Percentiles rank a stretch among this genome's conserved stretches.
Evolutionary conservation across 495 filamentous ascomycete genomes (phyloP).

Genomic region (Penicillium pancosmium): DNA sequence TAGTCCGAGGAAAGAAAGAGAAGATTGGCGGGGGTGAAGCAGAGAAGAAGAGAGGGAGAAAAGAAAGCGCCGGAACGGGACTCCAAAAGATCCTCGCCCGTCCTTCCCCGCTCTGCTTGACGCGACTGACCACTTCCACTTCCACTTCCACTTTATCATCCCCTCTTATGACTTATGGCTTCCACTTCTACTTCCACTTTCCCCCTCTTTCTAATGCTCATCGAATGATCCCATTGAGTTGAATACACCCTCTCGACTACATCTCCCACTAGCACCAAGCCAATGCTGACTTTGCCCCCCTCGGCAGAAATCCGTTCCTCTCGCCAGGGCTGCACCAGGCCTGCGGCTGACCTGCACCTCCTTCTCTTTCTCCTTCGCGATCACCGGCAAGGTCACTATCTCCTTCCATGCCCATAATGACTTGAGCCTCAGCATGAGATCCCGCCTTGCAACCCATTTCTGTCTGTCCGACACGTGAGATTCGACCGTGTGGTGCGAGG

Average conservation of each 20-base stretch:
- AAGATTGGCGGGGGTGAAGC: constrained; percentile 38
- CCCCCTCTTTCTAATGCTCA: background rate
- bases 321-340: background rate
- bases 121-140: constrained; percentile 14
- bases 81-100: constrained; percentile 39
- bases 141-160: constrained; percentile 4
- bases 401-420: background rate
- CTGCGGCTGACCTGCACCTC: background rate
- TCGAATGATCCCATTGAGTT: background rate
- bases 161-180: constrained; percentile 14
- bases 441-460: background rate
- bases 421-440: background rate
- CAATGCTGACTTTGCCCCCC: background rate
- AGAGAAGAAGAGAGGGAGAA: constrained; percentile 39
- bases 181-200: constrained; percentile 9
- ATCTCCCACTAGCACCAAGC: background rate
- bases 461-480: constrained; percentile 8
- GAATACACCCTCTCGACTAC: too few relatives aligned
- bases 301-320: constrained; percentile 16
- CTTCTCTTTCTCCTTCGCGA: background rate
- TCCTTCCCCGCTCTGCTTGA: constrained; percentile 37
- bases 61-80: constrained; percentile 40
- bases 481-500: constrained; percentile 9
- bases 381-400: constrained; percentile 14
- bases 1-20: constrained; percentile 42